phyloP scores from a whole-genome alignment of 805 yeast genomes.

The Teunomyces barrocoloradensis region DNA sequence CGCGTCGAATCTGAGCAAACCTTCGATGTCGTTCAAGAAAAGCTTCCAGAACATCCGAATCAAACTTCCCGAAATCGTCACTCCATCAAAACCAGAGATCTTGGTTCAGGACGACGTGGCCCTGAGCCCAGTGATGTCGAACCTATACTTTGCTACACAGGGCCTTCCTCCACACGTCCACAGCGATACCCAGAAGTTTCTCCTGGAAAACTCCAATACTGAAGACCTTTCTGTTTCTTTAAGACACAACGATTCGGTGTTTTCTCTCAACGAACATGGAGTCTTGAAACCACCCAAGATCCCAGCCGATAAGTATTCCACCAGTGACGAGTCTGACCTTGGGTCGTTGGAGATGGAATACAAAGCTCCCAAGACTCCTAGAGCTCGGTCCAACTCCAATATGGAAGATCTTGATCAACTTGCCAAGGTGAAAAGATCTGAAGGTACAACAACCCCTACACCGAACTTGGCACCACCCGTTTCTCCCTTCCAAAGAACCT shows the following conservation, averaged over 20 bases:
- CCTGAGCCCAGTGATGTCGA: slow-evolving; percentile 32
- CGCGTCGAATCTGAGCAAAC: slow-evolving; percentile 1
- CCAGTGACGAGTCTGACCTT: slow-evolving; percentile 11
- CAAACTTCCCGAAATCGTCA: slow-evolving; percentile 13
- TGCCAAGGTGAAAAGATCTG: neutral
- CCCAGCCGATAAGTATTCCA: slow-evolving; percentile 10
- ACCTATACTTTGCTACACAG: slow-evolving; percentile 56
- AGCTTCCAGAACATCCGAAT: slow-evolving; percentile 8
- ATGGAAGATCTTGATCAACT: neutral
- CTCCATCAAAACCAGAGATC: slow-evolving; percentile 7
- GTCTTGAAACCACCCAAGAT: slow-evolving; percentile 22
- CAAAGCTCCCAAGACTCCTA: slow-evolving; percentile 7
- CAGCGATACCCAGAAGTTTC: slow-evolving; percentile 8
- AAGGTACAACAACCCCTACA: neutral
- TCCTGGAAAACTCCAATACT: slow-evolving; percentile 14
- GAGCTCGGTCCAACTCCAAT: slow-evolving; percentile 5
- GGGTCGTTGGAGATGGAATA: neutral
- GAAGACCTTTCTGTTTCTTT: slow-evolving; percentile 32
- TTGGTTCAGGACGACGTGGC: neutral
- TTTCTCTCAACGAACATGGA: slow-evolving; percentile 21
- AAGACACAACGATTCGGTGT: slow-evolving; percentile 38
- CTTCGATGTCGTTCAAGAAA: slow-evolving; percentile 7
- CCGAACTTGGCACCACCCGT: slow-evolving; percentile 9
- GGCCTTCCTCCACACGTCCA: slow-evolving; percentile 55
- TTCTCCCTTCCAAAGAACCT: slow-evolving; percentile 36